A percentile compares a stretch with the other conserved stretches of the same genome.
phyloP scores from a whole-genome alignment of 202 grass and related monocot species.

The Musa balbisiana region DNA sequence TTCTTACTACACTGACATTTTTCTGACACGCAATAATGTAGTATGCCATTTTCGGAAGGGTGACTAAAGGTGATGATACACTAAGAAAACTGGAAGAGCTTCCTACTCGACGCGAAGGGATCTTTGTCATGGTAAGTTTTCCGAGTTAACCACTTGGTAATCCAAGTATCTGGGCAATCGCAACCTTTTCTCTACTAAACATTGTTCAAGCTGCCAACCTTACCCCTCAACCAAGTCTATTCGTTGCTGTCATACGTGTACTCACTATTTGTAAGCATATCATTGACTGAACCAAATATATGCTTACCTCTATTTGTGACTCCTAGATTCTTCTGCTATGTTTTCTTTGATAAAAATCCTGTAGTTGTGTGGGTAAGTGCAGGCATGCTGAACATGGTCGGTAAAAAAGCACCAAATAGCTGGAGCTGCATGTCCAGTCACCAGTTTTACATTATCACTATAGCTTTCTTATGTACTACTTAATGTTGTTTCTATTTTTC shows the following conservation, averaged over 20 bases:
- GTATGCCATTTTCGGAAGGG: slow-evolving; percentile 93
- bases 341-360: background rate
- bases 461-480: background rate
- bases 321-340: background rate
- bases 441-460: background rate
- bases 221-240: background rate
- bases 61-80: slow-evolving; percentile 82
- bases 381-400: background rate
- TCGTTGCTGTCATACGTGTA: background rate
- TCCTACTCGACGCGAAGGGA: slow-evolving; percentile 77
- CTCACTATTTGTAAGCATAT: background rate
- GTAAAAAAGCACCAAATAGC: background rate
- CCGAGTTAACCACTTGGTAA: background rate
- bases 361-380: no score
- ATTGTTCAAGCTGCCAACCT: background rate
- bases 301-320: background rate
- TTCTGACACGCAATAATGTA: slow-evolving; percentile 32
- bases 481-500: background rate
- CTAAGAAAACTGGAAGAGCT: slow-evolving; percentile 78
- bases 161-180: background rate
- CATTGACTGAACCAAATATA: background rate
- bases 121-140: slow-evolving; percentile 80
- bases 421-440: background rate
- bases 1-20: slow-evolving; percentile 17
- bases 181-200: background rate